These are phyloP conservation scores for Clarireedia monteithiana DNA, from an alignment of 2,329 filamentous ascomycete species.

Conservation along the genomic window DNA sequence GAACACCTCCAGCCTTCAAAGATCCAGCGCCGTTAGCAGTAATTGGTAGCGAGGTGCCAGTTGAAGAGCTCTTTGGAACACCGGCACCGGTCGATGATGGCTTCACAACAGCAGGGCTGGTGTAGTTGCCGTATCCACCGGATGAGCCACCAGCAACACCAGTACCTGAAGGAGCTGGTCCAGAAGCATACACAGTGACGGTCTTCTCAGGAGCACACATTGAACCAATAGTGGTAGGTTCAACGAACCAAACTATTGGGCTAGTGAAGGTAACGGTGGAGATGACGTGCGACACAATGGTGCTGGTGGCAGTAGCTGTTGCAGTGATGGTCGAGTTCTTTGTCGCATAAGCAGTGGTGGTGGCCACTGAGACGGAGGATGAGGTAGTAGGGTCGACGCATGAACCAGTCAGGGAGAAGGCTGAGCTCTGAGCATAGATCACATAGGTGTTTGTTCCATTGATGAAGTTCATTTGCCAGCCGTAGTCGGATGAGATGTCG, in stretches of 20 bases:
- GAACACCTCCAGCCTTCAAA: neutral
- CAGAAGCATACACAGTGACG: neutral
- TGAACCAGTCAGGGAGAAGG: conserved; percentile 2
- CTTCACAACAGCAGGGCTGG: neutral
- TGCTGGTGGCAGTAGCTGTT: neutral
- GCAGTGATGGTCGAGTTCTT: neutral
- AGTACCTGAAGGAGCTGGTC: neutral
- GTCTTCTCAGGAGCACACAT: conserved; percentile 3
- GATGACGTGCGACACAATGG: neutral
- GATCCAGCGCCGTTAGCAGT: neutral
- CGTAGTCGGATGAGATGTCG: neutral
- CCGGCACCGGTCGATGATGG: neutral
- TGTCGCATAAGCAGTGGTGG: neutral
- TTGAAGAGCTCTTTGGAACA: neutral
- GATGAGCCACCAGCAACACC: neutral
- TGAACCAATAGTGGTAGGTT: neutral
- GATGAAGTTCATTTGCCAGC: conserved; percentile 10
- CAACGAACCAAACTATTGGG: conserved; percentile 6
- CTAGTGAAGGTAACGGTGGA: neutral
- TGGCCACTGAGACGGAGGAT: neutral
- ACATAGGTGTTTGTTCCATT: conserved; percentile 9
- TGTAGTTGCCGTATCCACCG: neutral
- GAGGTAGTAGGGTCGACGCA: conserved; percentile 3
- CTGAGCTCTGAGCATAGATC: conserved; percentile 2
- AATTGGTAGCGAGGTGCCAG: neutral